phyloP scores from a whole-genome alignment of 2,329 filamentous ascomycete species.

The Fusarium sterilihyphosum region DNA sequence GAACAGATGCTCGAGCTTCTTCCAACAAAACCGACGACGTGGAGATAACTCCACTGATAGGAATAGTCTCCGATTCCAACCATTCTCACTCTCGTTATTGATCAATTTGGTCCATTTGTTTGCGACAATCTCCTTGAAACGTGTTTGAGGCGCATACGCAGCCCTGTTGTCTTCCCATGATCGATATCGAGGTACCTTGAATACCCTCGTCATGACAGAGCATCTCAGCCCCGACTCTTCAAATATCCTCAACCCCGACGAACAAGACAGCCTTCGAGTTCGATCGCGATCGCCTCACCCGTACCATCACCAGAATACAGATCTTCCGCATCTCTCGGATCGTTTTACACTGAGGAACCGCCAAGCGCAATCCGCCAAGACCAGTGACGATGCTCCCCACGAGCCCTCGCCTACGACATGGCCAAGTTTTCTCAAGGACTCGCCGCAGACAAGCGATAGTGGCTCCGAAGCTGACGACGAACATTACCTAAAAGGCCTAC shows the following conservation, averaged over 20 bases:
- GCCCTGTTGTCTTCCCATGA: constrained; percentile 44
- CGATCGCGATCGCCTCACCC: constrained; percentile 74
- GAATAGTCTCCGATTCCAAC: constrained; percentile 17
- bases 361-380: constrained; percentile 27
- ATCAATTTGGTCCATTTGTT: not conserved
- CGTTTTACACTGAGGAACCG: constrained; percentile 43
- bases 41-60: constrained; percentile 32
- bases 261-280: constrained; percentile 55
- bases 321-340: constrained; percentile 64
- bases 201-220: constrained; percentile 57
- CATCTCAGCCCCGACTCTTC: constrained; percentile 51
- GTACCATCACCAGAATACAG: constrained; percentile 68
- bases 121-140: constrained; percentile 2
- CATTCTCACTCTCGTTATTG: not conserved
- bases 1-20: constrained; percentile 35
- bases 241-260: constrained; percentile 47
- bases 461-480: constrained; percentile 97
- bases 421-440: constrained; percentile 58
- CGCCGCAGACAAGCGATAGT: constrained; percentile 80
- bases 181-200: constrained; percentile 37
- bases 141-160: constrained; percentile 35
- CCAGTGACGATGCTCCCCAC: constrained; percentile 32
- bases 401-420: constrained; percentile 39
- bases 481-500: constrained; percentile 84
- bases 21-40: constrained; percentile 35